These are phyloP conservation scores for Cladorrhinum samala DNA, from an alignment of 495 filamentous ascomycete species.

Conservation along the genomic window DNA sequence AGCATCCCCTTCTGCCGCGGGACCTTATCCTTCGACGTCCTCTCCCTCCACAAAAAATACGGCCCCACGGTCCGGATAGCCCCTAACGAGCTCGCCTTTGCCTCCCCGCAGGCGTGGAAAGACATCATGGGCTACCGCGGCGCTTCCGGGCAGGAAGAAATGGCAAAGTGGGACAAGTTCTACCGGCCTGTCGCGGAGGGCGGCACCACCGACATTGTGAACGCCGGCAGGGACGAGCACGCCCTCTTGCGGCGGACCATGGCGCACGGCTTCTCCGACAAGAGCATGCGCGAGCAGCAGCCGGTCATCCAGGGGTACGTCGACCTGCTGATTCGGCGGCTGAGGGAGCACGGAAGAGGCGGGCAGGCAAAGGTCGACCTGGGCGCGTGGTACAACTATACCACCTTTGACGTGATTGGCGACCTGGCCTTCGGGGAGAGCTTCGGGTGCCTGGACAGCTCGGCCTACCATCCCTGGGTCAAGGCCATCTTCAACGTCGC, in stretches of 20 bases:
- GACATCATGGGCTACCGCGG: slow-evolving; percentile 47
- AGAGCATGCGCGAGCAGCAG: slow-evolving; percentile 41
- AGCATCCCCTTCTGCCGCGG: slow-evolving; percentile 28
- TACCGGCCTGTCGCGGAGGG: slow-evolving; percentile 23
- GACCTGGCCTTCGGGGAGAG: slow-evolving; percentile 54
- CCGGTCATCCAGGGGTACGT: slow-evolving; percentile 39
- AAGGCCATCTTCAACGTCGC: slow-evolving; percentile 40
- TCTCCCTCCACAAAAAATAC: slow-evolving; percentile 43
- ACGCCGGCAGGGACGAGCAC: slow-evolving; percentile 36
- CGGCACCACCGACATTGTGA: slow-evolving; percentile 27
- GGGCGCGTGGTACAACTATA: slow-evolving; percentile 51
- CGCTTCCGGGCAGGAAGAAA: slow-evolving; percentile 14
- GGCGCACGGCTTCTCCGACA: slow-evolving; percentile 50
- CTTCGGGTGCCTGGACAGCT: slow-evolving; percentile 48
- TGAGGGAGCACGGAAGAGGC: slow-evolving; percentile 32
- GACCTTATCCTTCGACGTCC: slow-evolving; percentile 35
- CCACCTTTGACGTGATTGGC: slow-evolving; percentile 57
- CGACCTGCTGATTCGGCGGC: slow-evolving; percentile 39
- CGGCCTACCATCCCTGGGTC: slow-evolving; percentile 51
- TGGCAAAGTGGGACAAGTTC: slow-evolving; percentile 27
- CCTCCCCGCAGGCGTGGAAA: slow-evolving; percentile 45
- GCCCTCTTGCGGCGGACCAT: slow-evolving; percentile 38
- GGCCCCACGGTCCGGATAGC: slow-evolving; percentile 50
- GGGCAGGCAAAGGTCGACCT: slow-evolving; percentile 36
- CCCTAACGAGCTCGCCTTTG: slow-evolving; percentile 49